A percentile compares a stretch with the other conserved stretches of the same genome.
phyloP scores from a whole-genome alignment of 495 filamentous ascomycete species.

The Lepraria neglecta region DNA sequence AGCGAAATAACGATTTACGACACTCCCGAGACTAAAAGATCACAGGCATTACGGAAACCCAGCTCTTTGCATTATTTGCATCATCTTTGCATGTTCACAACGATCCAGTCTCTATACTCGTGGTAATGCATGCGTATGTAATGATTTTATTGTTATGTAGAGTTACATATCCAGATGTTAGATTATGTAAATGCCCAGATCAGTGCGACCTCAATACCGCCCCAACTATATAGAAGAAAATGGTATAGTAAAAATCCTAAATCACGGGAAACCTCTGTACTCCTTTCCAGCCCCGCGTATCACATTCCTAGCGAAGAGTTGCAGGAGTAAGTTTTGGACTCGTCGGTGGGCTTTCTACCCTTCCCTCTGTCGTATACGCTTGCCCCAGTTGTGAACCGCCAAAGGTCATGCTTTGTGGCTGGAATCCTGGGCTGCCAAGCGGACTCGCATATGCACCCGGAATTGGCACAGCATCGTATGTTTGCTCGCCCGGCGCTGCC shows the following conservation, averaged over 20 bases:
- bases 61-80: no score
- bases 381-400: slow-evolving; percentile 28
- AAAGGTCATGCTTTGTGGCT: slow-evolving; percentile 26
- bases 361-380: slow-evolving; percentile 35
- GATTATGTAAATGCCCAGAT: slow-evolving; percentile 10
- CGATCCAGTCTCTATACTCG: no score
- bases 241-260: slow-evolving; percentile 22
- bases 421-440: slow-evolving; percentile 33
- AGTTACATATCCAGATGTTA: slow-evolving; percentile 5
- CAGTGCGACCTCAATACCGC: slow-evolving; percentile 2
- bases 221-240: slow-evolving; percentile 26
- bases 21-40: not conserved
- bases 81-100: no score
- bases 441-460: slow-evolving; percentile 46
- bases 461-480: slow-evolving; percentile 48
- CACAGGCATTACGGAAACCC: no score
- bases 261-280: not conserved
- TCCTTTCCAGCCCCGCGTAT: not conserved
- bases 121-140: not conserved
- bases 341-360: slow-evolving; percentile 36
- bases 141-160: slow-evolving; percentile 1
- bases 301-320: slow-evolving; percentile 20
- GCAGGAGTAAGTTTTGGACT: slow-evolving; percentile 33
- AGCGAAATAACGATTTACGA: not conserved
- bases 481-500: slow-evolving; percentile 46